Evolutionary conservation across 306 rosid genomes (phyloP).

Genomic region (Castanospermum australe): DNA sequence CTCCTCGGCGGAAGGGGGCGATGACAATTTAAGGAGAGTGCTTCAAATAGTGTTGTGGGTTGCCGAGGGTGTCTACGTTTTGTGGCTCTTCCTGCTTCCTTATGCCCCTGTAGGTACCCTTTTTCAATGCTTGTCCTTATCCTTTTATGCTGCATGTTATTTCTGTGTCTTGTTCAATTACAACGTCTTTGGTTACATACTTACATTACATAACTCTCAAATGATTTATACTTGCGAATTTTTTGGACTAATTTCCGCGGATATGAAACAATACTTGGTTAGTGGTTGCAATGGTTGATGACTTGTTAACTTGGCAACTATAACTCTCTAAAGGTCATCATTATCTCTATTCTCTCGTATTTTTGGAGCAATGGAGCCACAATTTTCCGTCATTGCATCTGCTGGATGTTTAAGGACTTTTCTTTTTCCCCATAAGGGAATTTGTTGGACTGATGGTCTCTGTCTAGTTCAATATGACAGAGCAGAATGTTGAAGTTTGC

Average conservation of each 20-base stretch:
- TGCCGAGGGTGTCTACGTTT: constrained; percentile 65
- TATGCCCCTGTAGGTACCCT: constrained; percentile 64
- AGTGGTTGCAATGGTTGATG: neutral
- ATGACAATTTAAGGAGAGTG: constrained; percentile 31
- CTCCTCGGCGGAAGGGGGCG: constrained; percentile 17
- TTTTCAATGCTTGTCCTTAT: neutral
- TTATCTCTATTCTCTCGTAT: neutral
- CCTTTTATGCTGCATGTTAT: neutral
- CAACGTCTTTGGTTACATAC: too few species aligned
- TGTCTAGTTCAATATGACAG: neutral
- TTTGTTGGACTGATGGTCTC: neutral
- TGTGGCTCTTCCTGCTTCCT: constrained; percentile 86
- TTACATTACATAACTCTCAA: neutral
- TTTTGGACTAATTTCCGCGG: neutral
- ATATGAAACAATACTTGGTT: neutral
- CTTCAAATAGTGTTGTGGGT: constrained; percentile 59
- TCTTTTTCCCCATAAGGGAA: neutral
- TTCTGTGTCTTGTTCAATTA: too few species aligned
- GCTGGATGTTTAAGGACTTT: neutral
- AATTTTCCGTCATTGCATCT: neutral
- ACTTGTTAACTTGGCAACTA: neutral
- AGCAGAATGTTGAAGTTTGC: neutral
- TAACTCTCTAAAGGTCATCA: neutral
- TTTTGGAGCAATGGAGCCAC: neutral
- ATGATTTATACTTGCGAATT: neutral